Percentiles rank a stretch among this genome's conserved stretches.
Evolutionary conservation across 2,329 filamentous ascomycete species (phyloP).

Genomic region (Claviceps sp.): DNA sequence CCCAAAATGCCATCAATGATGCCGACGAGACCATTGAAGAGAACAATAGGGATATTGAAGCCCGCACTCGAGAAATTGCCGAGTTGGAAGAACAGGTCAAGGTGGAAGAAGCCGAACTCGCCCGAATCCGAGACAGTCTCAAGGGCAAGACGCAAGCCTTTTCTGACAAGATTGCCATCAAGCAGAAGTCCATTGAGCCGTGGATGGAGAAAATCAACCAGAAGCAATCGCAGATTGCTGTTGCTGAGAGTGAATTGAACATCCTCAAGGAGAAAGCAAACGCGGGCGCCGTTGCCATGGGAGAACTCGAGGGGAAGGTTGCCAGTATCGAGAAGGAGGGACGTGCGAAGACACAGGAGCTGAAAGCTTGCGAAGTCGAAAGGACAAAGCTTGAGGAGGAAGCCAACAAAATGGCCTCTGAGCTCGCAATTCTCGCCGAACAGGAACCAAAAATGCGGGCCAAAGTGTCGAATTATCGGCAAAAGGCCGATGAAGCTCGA

Average conservation of each 20-base stretch:
- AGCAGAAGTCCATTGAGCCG: conserved; percentile 88
- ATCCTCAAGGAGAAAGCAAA: conserved; percentile 85
- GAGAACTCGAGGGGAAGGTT: conserved; percentile 74
- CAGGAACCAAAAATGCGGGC: conserved; percentile 73
- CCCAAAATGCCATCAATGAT: conserved; percentile 60
- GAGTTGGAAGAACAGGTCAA: conserved; percentile 65
- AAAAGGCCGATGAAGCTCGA: conserved; percentile 91
- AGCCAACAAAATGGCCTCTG: conserved; percentile 53
- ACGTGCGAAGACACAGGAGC: conserved; percentile 55
- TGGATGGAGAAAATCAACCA: conserved; percentile 97
- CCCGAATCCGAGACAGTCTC: conserved; percentile 69
- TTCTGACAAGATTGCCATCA: conserved; percentile 80
- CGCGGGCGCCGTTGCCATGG: conserved; percentile 68
- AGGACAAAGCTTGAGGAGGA: conserved; percentile 64
- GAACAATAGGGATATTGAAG: conserved; percentile 65
- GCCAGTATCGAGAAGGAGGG: conserved; percentile 58
- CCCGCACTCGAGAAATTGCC: conserved; percentile 59
- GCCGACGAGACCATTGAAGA: conserved; percentile 67
- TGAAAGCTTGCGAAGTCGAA: conserved; percentile 62
- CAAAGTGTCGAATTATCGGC: conserved; percentile 76
- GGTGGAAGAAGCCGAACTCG: conserved; percentile 68
- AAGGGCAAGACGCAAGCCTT: conserved; percentile 94
- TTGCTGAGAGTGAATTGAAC: conserved; percentile 86
- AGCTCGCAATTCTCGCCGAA: conserved; percentile 57
- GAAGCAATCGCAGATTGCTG: conserved; percentile 85